Evolutionary conservation across 768 basidiomycete species (phyloP), one percentile per base, ranked within the genome.

Genomic region (Exidia glandulosa): DNA sequence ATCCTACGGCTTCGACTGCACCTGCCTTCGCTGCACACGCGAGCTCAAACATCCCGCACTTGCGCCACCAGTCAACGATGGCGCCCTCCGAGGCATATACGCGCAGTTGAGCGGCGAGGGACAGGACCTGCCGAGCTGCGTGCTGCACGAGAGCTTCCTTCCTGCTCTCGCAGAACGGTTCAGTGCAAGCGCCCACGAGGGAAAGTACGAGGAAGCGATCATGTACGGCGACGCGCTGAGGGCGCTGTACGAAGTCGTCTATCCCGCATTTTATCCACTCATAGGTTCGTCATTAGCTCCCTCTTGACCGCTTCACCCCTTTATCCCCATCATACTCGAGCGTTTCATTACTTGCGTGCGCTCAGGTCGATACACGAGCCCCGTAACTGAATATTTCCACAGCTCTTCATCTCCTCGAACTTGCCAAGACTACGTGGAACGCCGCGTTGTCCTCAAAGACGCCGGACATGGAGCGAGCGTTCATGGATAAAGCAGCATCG

Each of bases 351-450:
- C n/a, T n/a, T n/a, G n/a, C n/a, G n/a, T n/a, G n/a, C n/a, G n/a
- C n/a, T n/a, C n/a, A n/a, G n/a, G n/a, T n/a, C n/a, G n/a, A n/a
- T n/a, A n/a, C n/a, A n/a, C n/a, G n/a, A n/a, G n/a, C n/a, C n/a
- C n/a, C n/a, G n/a, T n/a, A n/a, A n/a, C n/a, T n/a, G n/a, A n/a
- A n/a, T n/a, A n/a, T n/a, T n/a, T n/a, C 54, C 36, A 23, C 59
- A 92, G 89, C 88, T 14, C 76, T 89, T 73, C 90, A 92, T 69
- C 72, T 83, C 12, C 68, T 90, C 23, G 89, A 91, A 66, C 71
- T 89, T 67, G 79, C 88, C 1, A 90, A 90, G 74, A 85, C 87
- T 0, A 75, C 77, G 6, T 91, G 89, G 89, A 90, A 92, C 67
- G 78, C 75, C 14, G 50, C 50, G 6, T 13, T 25, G 19, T 27